Base-by-base conservation (phyloP, 208 protist species). In the Acanthamoeba castellanii region DNA sequence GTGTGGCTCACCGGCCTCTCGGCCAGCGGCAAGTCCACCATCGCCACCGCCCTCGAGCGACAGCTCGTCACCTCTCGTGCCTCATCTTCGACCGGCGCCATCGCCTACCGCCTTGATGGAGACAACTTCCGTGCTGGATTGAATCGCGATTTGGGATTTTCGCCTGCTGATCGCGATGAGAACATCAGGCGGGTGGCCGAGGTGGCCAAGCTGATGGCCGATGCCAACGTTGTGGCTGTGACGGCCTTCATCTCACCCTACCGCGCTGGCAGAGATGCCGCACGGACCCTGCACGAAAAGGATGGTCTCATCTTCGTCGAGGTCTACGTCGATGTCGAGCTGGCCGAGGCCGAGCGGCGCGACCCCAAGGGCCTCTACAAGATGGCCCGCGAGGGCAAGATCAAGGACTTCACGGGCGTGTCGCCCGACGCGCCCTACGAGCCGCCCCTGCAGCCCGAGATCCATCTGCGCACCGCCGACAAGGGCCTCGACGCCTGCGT, bases 331-430 rank as follows among this genome's bases (percentile, higher is more conserved):
- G 88, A 93, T 32, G 34, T 47, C 27, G 37, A 47, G 9, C 27
- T 93, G 25, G 88, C n/a, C 2, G 88, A 78, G 64, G 88, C 88
- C 16, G 88, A 93, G 59, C 57, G 64, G n/a, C 57, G 88, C 37
- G 88, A 93, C 32, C 88, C 88, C 57, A 93, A 93, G 61, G 88
- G 88, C 11, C 88, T 93, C 42, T 93, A 93, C 88, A 93, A 93
- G 45, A 93, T 78, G 88, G 88, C 88, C 11, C 55, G 88, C 30
- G 88, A 68, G 16, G 88, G 88, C 66, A 68, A 93, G 88, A 93
- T 93, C 66, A 68, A 68, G 30, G 88, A 93, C n/a, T 93, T 93
- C 45, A 93, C 88, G 18, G 88, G 88, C 57, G 50, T 93, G 14
- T 89, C 81, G 6, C 72, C 72, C 13, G 82, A 89, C 30, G 88